phyloP scores from a whole-genome alignment of 352 stramenopile genomes.

The Globisporangium uncinulatum region DNA sequence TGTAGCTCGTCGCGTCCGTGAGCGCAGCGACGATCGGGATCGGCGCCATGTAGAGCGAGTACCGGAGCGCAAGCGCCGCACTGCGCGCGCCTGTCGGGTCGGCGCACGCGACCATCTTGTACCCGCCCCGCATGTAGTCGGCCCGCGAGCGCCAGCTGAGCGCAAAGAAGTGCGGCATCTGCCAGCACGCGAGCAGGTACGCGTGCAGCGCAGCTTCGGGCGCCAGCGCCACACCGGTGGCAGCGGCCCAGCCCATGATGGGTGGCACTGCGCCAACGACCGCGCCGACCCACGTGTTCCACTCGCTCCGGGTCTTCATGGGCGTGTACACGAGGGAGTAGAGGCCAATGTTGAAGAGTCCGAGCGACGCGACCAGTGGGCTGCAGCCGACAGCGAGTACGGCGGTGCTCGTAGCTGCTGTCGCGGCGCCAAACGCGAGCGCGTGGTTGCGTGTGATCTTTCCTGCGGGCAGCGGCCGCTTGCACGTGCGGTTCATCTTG shows the following conservation, averaged over 20 bases:
- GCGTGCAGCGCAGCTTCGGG: constrained; percentile 73
- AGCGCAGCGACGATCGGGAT: constrained; percentile 92
- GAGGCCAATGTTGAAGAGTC: constrained; percentile 95
- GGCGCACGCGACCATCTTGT: constrained; percentile 94
- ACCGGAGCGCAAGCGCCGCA: constrained; percentile 88
- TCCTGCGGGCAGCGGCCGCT: constrained; percentile 91
- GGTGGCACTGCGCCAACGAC: constrained; percentile 98
- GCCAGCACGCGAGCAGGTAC: constrained; percentile 96
- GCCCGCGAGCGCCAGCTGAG: constrained; percentile 95
- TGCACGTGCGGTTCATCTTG: constrained; percentile 96
- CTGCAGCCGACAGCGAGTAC: constrained; percentile 92
- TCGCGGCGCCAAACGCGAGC: constrained; percentile 76
- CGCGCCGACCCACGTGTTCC: constrained; percentile 98
- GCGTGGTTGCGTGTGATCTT: constrained; percentile 76
- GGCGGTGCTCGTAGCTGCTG: constrained; percentile 81
- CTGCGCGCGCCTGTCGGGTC: constrained; percentile 92
- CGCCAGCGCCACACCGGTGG: constrained; percentile 77
- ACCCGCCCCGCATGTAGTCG: constrained; percentile 89
- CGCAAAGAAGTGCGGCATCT: constrained; percentile 99
- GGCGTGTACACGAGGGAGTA: constrained; percentile 99
- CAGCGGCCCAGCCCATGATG: constrained; percentile 97
- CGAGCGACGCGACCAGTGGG: constrained; percentile 93
- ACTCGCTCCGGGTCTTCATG: constrained; percentile 95
- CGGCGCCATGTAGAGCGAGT: constrained; percentile 93
- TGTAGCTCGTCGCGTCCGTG: constrained; percentile 95